Evolutionary conservation across 2,329 filamentous ascomycete genomes (phyloP), one percentile per base, ranked within the genome.

Genomic region (Exophiala calicioides): DNA sequence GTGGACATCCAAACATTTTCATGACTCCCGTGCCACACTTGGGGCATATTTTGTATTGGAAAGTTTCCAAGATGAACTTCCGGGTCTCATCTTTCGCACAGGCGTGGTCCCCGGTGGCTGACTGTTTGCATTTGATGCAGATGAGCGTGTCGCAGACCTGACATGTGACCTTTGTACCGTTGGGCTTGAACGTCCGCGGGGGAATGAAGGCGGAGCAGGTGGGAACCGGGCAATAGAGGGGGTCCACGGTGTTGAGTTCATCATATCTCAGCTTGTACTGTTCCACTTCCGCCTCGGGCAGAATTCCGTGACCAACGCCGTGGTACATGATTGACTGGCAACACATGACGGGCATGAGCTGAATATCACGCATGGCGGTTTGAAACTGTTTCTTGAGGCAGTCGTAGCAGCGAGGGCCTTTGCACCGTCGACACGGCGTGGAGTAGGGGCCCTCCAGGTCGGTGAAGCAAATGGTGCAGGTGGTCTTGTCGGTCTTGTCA

Each of bases 11-110:
- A 47, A 57, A 72, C 68, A 77, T 74, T 42, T 68, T 67, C 51
- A 68, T 66, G 12, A 78, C 60, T 6, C 69, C 75, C n/a, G 70
- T 63, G 1, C 66, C 63, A 50, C 75, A 78, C 43, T 70, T 70
- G 0, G 75, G 75, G 44, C 76, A 79, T 6, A 66, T 63, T 57
- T 76, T 78, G 58, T 75, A 72, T 3, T 71, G 69, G 62, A 68
- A 75, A 31, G 59, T 62, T 36, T 64, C 61, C 2, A 78, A 60
- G 24, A 73, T 57, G 4, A 38, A 44, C 20, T 72, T 66, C 16
- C 67, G 47, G 23, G 69, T 66, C 3, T 64, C 59, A 5, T 60
- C 63, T 27, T 61, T 61, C 15, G 62, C 50, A 26, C 62, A 61
- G 5, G 59, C 55, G 10, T 60, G 37, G 15, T 47, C 52, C 2